These are phyloP conservation scores for Flaveria trinervia DNA, from an alignment of 129 eudicot genomes.

Conservation along the genomic window DNA sequence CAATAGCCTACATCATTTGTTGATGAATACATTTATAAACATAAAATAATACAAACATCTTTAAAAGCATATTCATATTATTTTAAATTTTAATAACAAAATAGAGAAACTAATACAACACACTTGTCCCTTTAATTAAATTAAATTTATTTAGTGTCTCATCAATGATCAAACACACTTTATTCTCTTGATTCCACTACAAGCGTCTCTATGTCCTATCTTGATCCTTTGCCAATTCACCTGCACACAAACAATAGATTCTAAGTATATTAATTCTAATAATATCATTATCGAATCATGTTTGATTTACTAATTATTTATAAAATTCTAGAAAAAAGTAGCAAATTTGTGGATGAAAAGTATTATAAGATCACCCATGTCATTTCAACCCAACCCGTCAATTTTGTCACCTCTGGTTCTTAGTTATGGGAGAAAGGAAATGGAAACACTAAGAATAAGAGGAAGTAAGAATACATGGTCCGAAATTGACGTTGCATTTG, in stretches of 20 bases:
- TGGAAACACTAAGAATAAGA: neutral
- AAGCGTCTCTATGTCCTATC: slow-evolving; percentile 26
- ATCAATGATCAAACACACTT: slow-evolving; percentile 18
- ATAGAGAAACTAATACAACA: slow-evolving; percentile 37
- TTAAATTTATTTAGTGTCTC: slow-evolving; percentile 29
- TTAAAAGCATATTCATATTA: neutral
- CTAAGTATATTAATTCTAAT: neutral
- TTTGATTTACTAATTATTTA: neutral
- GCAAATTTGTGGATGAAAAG: no score
- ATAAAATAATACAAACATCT: neutral
- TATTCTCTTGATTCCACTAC: slow-evolving; percentile 28
- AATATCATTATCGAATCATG: neutral
- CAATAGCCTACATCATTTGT: neutral
- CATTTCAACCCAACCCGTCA: neutral
- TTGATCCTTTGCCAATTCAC: slow-evolving; percentile 32
- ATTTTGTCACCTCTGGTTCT: neutral
- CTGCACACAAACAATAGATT: slow-evolving; percentile 27
- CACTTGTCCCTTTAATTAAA: slow-evolving; percentile 10
- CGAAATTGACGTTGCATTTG: slow-evolving; percentile 77
- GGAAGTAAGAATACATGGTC: slow-evolving; percentile 61
- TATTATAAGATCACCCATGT: no score
- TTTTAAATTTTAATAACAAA: slow-evolving; percentile 25
- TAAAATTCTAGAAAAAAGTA: neutral
- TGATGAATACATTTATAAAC: neutral
- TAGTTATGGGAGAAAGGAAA: neutral